Base-by-base conservation (phyloP, 176 grass and related monocot genomes). In the Oryza meyeriana region DNA sequence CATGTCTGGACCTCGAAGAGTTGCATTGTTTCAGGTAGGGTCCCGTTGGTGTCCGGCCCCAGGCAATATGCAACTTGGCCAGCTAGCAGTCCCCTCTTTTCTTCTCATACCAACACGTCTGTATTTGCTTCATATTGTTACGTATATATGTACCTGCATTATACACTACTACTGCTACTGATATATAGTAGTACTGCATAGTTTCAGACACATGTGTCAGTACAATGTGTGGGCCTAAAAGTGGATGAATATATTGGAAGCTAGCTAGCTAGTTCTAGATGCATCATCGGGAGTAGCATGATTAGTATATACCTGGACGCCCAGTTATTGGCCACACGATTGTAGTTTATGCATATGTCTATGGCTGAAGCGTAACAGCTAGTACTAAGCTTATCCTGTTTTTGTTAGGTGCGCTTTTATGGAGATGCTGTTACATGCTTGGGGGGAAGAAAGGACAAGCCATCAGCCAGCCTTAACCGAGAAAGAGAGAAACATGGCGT, bases 361-460 rank as follows among this genome's bases (percentile, higher is more conserved):
- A 79, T 74, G 24, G 36, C 16, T 12, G 12, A 85, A 62, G 73
- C 83, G 74, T 83, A 90, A 69, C 88, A 82, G 71, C 81, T 71
- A 38, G 39, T 52, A 71, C 50, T 55, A 76, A 74, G 74, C 84
- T 79, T 90, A 86, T 90, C 88, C 84, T 86, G 84, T 90, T 79
- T 86, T 86, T 85, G 52, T 85, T 89, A 80, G 69, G 36, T 84
- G 81, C 69, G 4, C 87, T 62, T 76, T 76, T 84, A 3, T 32
- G 6, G 16, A 84, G 69, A 88, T 75, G 82, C 82, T 52, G 81
- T 89, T 69, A 29, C 67, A 12, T 36, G 66, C 58, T 81, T 68
- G 79, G 61, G 20, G 31, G 42, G 67, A 44, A 64, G 18, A 24
- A 59, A 66, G 67, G 66, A 67, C 88, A 90, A 81, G 83, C 31